Evolutionary conservation across 169 alveolate species (phyloP).

Genomic region (Eimeria falciformis): DNA sequence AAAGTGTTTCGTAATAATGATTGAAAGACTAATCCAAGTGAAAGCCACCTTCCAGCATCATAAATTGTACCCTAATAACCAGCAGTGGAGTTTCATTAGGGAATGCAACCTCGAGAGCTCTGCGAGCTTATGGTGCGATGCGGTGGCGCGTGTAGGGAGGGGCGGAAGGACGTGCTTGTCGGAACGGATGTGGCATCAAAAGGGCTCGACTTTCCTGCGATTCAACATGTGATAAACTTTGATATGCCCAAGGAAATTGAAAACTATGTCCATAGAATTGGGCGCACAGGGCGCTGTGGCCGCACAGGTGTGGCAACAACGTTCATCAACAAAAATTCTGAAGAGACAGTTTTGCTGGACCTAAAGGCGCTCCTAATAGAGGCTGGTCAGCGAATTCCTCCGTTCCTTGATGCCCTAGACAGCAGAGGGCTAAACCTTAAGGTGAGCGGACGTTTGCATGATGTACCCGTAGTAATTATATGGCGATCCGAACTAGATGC

Average conservation of each 20-base stretch:
- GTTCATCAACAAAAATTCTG: slow-evolving; percentile 90
- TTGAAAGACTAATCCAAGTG: too few species aligned
- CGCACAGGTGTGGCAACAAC: slow-evolving; percentile 97
- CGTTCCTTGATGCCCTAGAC: slow-evolving; percentile 89
- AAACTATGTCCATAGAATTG: slow-evolving; percentile 98
- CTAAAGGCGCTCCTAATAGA: slow-evolving; percentile 93
- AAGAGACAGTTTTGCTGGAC: slow-evolving; percentile 87
- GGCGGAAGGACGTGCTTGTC: slow-evolving; percentile 88
- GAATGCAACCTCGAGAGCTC: too few species aligned
- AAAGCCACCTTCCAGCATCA: too few species aligned
- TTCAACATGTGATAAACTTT: slow-evolving; percentile 97
- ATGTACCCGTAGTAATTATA: neutral
- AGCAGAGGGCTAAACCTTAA: slow-evolving; percentile 85
- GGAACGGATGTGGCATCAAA: slow-evolving; percentile 98
- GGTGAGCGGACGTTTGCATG: slow-evolving; percentile 66
- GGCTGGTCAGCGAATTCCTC: slow-evolving; percentile 93
- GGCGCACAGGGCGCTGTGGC: slow-evolving; percentile 99
- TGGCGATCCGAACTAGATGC: too few species aligned
- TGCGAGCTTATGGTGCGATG: neutral
- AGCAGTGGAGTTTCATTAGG: too few species aligned
- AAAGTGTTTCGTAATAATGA: too few species aligned
- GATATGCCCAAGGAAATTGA: slow-evolving; percentile 99
- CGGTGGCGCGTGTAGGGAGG: slow-evolving; percentile 75
- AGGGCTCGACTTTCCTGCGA: slow-evolving; percentile 98
- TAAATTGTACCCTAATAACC: too few species aligned